Evolutionary conservation across 2,329 filamentous ascomycete genomes (phyloP).

Genomic region (Plectosphaerella cucumerina): DNA sequence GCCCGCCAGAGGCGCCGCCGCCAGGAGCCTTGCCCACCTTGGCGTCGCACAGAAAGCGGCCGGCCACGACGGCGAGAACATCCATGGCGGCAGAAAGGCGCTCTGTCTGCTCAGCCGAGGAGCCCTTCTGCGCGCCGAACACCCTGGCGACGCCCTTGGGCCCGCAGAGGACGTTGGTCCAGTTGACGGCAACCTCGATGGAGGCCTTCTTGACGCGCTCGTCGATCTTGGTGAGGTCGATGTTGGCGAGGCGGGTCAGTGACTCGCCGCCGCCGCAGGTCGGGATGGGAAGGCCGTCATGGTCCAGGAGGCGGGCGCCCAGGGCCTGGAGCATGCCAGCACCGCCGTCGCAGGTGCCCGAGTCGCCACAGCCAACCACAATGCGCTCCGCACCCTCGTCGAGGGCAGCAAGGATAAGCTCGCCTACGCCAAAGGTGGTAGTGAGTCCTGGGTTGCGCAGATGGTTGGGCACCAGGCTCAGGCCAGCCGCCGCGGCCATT

Average conservation of each 20-base stretch:
- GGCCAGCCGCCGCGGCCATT: conserved; percentile 48
- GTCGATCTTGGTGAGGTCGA: conserved; percentile 35
- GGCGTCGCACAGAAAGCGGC: conserved; percentile 26
- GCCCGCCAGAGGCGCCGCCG: conserved; percentile 46
- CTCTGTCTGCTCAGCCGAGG: conserved; percentile 35
- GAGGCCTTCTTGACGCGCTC: conserved; percentile 26
- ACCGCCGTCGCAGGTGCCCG: conserved; percentile 49
- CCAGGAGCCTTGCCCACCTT: conserved; percentile 33
- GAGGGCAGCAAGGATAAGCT: conserved; percentile 41
- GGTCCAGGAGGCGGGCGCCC: conserved; percentile 37
- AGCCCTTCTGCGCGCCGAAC: conserved; percentile 49
- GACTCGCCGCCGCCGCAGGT: conserved; percentile 34
- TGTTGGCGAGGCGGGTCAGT: conserved; percentile 27
- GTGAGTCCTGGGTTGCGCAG: conserved; percentile 41
- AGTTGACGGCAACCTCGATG: conserved; percentile 48
- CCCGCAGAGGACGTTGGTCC: conserved; percentile 47
- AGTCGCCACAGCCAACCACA: conserved; percentile 49
- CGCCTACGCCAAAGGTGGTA: conserved; percentile 47
- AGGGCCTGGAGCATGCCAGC: conserved; percentile 51
- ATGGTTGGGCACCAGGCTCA: conserved; percentile 41
- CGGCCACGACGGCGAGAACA: conserved; percentile 30
- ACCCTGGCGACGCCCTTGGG: conserved; percentile 42
- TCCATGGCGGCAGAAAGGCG: conserved; percentile 37
- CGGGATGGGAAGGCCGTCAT: conserved; percentile 29
- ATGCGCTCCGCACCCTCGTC: conserved; percentile 39